Evolutionary conservation across 768 basidiomycete genomes (phyloP), one percentile per base, ranked within the genome.

Genomic region (Amanita phalloides): DNA sequence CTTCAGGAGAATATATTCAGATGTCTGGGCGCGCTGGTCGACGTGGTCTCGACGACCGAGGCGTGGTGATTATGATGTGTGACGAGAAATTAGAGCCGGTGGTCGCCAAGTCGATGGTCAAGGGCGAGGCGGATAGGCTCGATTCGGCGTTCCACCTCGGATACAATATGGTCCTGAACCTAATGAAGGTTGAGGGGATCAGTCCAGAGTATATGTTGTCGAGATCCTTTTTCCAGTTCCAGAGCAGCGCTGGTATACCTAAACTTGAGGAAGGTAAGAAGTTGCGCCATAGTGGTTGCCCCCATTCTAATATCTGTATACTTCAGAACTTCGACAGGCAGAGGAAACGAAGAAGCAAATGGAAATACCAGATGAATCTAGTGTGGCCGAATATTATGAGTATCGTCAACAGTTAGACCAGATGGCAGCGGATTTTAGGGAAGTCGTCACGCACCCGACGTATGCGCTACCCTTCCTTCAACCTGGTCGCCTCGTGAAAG

Each of bases 51-150:
- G 96, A 99, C 65, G 95, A 98, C 55, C 82, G 96, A n/a, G 96
- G 96, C 49, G 91, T 98, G 46, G 96, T 99, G 48, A 97, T 99
- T 60, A 89, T 99, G 91, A 98, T 99, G 96, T 89, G 88, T 64
- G 96, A 98, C 66, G 92, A 98, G 71, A 97, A 95, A 68, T 75
- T 99, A 42, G 96, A 98, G 60, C 94, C 96, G 0, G 64, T 78
- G 1, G 81, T 86, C 0, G 94, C 96, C 35, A 98, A 95, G 71
- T 77, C 75, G 49, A 99, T 99, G 96, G 86, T 99, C 60, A 98
- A 97, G 67, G 96, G 96, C 43, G 87, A 95, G 71, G 93, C 96
- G 3, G 95, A 99, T 64, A 76, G 94, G 45, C 73, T 99, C 47
- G 93, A 98, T 66, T 99, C 96, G 5, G 96, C 96, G 3, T 99